phyloP scores from a whole-genome alignment of 352 stramenopile species.

The Phytopythium sindhum region DNA sequence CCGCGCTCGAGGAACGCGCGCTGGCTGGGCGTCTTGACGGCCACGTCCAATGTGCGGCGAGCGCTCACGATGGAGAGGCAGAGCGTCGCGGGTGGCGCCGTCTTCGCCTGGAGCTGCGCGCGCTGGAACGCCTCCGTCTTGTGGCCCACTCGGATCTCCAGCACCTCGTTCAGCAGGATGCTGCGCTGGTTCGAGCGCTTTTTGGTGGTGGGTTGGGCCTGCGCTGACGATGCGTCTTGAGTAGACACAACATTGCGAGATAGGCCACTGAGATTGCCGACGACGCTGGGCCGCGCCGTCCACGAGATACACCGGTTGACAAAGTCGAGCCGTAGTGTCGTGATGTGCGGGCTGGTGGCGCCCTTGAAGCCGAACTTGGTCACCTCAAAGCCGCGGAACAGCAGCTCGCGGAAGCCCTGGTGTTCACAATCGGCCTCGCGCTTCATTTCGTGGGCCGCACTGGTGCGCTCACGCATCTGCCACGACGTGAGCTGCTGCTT shows the following conservation, averaged over 20 bases:
- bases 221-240: neutral
- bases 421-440: conserved; percentile 50
- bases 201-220: neutral
- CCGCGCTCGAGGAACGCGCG: conserved; percentile 55
- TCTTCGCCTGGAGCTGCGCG: conserved; percentile 19
- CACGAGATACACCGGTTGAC: conserved; percentile 46
- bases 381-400: conserved; percentile 56
- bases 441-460: conserved; percentile 18
- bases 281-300: conserved; percentile 28
- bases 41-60: conserved; percentile 63
- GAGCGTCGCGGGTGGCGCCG: conserved; percentile 16
- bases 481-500: conserved; percentile 10
- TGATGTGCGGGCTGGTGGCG: conserved; percentile 36
- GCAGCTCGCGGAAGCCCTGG: conserved; percentile 63
- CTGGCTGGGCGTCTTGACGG: conserved; percentile 40
- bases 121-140: conserved; percentile 45
- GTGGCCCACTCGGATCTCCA: conserved; percentile 49
- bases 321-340: conserved; percentile 56
- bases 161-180: conserved; percentile 49
- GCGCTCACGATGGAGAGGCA: conserved; percentile 63
- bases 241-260: neutral
- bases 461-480: conserved; percentile 12
- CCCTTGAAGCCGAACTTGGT: conserved; percentile 55
- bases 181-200: conserved; percentile 6
- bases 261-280: neutral